Evolutionary conservation across 2,329 filamentous ascomycete species (phyloP).

Genomic region (Claviceps sp.): DNA sequence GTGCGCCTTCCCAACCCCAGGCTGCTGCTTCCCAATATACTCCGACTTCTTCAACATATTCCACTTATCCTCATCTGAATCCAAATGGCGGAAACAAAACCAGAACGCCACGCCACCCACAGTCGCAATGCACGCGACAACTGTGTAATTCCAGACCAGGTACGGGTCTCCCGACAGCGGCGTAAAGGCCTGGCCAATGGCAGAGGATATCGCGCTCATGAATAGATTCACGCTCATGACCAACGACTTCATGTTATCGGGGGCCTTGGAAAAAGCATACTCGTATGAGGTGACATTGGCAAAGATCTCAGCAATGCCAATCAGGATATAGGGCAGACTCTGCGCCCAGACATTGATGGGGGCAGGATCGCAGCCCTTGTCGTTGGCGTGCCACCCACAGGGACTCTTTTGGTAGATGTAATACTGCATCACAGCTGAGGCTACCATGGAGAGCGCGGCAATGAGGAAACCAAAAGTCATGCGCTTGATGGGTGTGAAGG

Average conservation of each 20-base stretch:
- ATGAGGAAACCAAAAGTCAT: slow-evolving; percentile 59
- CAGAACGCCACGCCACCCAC: slow-evolving; percentile 53
- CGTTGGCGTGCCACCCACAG: slow-evolving; percentile 43
- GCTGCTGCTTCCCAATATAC: slow-evolving; percentile 27
- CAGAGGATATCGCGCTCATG: slow-evolving; percentile 56
- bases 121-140: slow-evolving; percentile 47
- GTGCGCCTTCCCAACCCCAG: slow-evolving; percentile 15
- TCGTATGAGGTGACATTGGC: slow-evolving; percentile 50
- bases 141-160: slow-evolving; percentile 58
- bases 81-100: slow-evolving; percentile 51
- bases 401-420: slow-evolving; percentile 51
- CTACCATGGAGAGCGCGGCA: slow-evolving; percentile 47
- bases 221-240: slow-evolving; percentile 57
- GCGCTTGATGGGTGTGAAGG: slow-evolving; percentile 63
- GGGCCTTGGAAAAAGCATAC: slow-evolving; percentile 66
- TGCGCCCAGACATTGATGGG: slow-evolving; percentile 54
- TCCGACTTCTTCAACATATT: slow-evolving; percentile 44
- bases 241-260: slow-evolving; percentile 69
- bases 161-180: slow-evolving; percentile 49
- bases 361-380: slow-evolving; percentile 33
- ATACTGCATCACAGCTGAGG: slow-evolving; percentile 41
- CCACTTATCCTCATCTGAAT: slow-evolving; percentile 52
- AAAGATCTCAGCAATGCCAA: slow-evolving; percentile 39
- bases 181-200: slow-evolving; percentile 56
- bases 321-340: slow-evolving; percentile 36